Evolutionary conservation across 2,329 filamentous ascomycete species (phyloP), one percentile per base, ranked within the genome.

Genomic region (Xylogone sp.): DNA sequence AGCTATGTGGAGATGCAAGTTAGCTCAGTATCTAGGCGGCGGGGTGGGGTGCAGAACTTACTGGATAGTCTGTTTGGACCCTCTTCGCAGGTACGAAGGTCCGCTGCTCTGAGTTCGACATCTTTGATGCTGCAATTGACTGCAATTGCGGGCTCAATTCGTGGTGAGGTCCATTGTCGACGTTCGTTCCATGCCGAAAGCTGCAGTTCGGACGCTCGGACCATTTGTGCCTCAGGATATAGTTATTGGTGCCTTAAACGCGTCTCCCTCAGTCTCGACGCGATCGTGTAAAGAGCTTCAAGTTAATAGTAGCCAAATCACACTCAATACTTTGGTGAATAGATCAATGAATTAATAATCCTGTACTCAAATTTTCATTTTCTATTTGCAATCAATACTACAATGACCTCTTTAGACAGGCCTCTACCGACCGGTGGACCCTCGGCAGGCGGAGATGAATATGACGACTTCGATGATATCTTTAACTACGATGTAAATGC

Each of bases 51-150:
- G 7, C 52, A 59, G 55, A 50, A 77, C 89, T 66, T 76, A 97
- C 94, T 53, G 93, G 93, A 71, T 89, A 97, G 55, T 94, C 86
- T 64, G 88, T 89, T 69, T 86, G 79, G 63, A 91, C 75, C 68
- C 84, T 80, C 82, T 94, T 95, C 69, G 87, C 86, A 53, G 88
- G 87, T 59, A 89, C 80, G 65, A 84, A 79, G 22, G 74, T 74
- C 63, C 65, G 64, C 53, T 68, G 65, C 51, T 66, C 65, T 42
- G 54, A 54, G 58, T 66, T 68, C 46, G 65, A 65, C 66, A 68
- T 68, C 34, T 50, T 62, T 67, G 62, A 56, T 22, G 48, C 43
- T 39, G 49, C 58, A 56, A 58, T 61, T 59, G 59, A 52, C 53
- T n/a, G 53, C 56, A 65, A 64, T 63, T 62, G 61, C 47, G 48